Conservation (phyloP, 495 filamentous ascomycete genomes). For the Penicillium angulare region DNA sequence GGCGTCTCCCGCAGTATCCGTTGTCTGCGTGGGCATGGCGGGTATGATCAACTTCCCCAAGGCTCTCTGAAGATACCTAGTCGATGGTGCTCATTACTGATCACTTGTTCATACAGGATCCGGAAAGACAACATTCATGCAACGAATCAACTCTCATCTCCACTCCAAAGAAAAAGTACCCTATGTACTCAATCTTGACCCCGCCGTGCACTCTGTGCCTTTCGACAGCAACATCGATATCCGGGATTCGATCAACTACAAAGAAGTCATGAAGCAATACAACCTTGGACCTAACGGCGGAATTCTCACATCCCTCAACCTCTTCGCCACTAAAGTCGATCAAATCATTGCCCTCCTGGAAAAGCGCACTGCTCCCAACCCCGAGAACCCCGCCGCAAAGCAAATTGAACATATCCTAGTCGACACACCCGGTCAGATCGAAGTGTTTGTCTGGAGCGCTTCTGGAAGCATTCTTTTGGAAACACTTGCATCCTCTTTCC, state of each 20-base stretch:
- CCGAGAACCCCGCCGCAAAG: slow-evolving; percentile 56
- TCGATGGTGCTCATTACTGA: slow-evolving; percentile 1
- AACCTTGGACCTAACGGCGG: slow-evolving; percentile 97
- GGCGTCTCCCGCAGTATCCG: slow-evolving; percentile 57
- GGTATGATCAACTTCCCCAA: slow-evolving; percentile 43
- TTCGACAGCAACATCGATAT: slow-evolving; percentile 99
- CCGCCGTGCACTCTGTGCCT: slow-evolving; percentile 91
- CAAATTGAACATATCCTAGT: slow-evolving; percentile 82
- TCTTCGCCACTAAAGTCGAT: slow-evolving; percentile 97
- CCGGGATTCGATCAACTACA: slow-evolving; percentile 97
- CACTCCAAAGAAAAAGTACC: slow-evolving; percentile 71
- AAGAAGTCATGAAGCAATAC: slow-evolving; percentile 99
- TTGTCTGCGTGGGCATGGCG: slow-evolving; percentile 98
- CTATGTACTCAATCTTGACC: slow-evolving; percentile 97
- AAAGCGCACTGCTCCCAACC: slow-evolving; percentile 72
- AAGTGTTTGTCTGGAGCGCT: slow-evolving; percentile 97
- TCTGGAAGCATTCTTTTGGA: slow-evolving; percentile 91
- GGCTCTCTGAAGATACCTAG: background rate
- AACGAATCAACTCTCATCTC: slow-evolving; percentile 88
- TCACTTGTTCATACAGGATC: slow-evolving; percentile 56
- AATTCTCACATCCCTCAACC: slow-evolving; percentile 93
- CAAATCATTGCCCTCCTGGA: slow-evolving; percentile 87
- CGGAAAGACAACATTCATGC: slow-evolving; percentile 99
- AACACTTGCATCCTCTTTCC: slow-evolving; percentile 87
- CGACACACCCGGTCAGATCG: slow-evolving; percentile 96